Evolutionary conservation across 768 basidiomycete genomes (phyloP), one percentile per base, ranked within the genome.

Genomic region (Mycena metata): DNA sequence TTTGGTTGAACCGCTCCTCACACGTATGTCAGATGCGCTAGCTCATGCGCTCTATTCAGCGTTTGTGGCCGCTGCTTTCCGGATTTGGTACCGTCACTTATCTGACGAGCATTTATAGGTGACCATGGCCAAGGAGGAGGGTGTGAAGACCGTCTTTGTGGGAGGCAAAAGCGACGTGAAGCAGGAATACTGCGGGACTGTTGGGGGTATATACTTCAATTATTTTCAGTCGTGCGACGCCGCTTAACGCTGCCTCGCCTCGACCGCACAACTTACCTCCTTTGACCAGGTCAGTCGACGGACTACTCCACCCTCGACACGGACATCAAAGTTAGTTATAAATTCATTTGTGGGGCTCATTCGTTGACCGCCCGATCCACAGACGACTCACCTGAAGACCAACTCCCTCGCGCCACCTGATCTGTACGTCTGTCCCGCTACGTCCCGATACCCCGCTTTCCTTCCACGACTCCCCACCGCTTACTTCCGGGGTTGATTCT

Each of bases 181-280:
- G 47, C 89, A 89, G 72, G 82, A 88, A 72, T 89, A 88, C 72
- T 88, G 87, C 69, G 89, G n/a, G 30, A 87, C 83, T 33, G 88
- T 90, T 33, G 88, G 88, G 33, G 89, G 69, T 69, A 3, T 39
- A n/a, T n/a, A n/a, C n/a, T 10, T 39, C 10, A 10, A 10, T 39
- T n/a, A n/a, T n/a, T n/a, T n/a, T n/a, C n/a, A n/a, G n/a, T n/a
- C 39, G 9, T 30, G 3, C 15, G 55, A 43, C 26, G 15, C 8
- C 50, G 43, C 58, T 54, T 60, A 43, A 35, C 52, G 8, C n/a
- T 9, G 45, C 23, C 39, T 64, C 50, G 33, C 60, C 41, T 16
- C 23, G 33, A 26, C 55, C 19, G 24, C 47, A 19, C 52, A 39
- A 39, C 39, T 10, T 39, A 39, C 39, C 54, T 17, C 36, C 35